Conservation (phyloP, 495 filamentous ascomycete species). For the Lasiosphaeriaceae sp. region DNA sequence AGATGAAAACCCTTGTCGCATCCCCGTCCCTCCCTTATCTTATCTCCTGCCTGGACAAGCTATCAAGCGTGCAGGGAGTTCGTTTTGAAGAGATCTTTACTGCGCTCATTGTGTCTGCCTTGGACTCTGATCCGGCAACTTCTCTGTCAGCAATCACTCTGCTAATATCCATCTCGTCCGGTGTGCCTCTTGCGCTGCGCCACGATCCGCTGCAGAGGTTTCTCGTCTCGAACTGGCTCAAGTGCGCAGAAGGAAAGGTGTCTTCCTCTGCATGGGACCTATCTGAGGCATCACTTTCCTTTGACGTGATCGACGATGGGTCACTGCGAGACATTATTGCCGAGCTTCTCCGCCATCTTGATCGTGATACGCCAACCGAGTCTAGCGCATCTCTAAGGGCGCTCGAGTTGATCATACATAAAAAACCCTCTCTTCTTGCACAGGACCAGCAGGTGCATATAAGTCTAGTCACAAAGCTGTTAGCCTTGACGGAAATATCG, state of each 20-base stretch:
- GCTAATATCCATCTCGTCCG: constrained; percentile 36
- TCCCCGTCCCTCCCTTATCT: constrained; percentile 34
- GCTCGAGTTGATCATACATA: constrained; percentile 37
- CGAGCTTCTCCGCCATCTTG: constrained; percentile 25
- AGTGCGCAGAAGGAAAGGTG: constrained; percentile 19
- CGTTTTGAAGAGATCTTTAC: constrained; percentile 34
- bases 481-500: constrained; percentile 42
- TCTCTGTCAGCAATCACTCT: constrained; percentile 27
- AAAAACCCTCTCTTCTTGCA: constrained; percentile 30
- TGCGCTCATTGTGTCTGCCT: constrained; percentile 27
- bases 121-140: constrained; percentile 18
- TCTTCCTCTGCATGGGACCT: constrained; percentile 27
- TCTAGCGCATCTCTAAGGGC: constrained; percentile 26
- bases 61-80: constrained; percentile 33
- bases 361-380: constrained; percentile 11
- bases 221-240: constrained; percentile 32
- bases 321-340: constrained; percentile 22
- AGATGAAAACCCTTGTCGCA: constrained; percentile 24
- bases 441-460: constrained; percentile 35
- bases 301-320: constrained; percentile 25
- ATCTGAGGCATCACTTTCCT: constrained; percentile 37
- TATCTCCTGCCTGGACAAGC: constrained; percentile 31
- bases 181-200: constrained; percentile 22
- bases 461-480: constrained; percentile 36
- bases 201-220: constrained; percentile 35